phyloP scores from a whole-genome alignment of 257 asterid species.

The Solanum neorickii region DNA sequence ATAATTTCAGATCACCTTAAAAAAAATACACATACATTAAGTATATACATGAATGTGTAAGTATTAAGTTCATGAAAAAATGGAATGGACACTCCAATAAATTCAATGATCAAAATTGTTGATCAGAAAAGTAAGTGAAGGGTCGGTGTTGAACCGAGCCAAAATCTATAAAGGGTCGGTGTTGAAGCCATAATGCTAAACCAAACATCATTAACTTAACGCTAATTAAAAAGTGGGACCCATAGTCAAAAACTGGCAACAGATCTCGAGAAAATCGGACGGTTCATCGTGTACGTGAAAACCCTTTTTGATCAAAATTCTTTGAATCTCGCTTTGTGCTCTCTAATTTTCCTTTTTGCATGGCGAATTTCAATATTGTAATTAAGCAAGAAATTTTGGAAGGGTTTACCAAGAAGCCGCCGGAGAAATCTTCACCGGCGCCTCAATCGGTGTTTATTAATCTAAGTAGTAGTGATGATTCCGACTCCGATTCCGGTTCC shows the following conservation, averaged over 20 bases:
- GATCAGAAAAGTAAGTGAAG: neutral
- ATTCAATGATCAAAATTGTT: neutral
- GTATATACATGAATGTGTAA: too few species aligned
- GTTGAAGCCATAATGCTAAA: neutral
- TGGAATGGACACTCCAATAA: neutral
- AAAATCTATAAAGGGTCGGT: neutral
- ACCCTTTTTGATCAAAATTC: neutral
- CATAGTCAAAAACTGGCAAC: neutral
- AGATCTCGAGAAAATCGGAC: neutral
- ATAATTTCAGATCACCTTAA: too few species aligned
- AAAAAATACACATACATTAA: too few species aligned
- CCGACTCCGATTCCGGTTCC: conserved; percentile 20
- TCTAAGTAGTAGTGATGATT: conserved; percentile 12
- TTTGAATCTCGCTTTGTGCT: neutral
- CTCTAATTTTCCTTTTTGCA: neutral
- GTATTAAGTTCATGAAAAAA: neutral
- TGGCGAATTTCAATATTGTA: neutral
- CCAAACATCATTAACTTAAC: neutral
- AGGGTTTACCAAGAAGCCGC: neutral
- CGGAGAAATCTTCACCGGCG: neutral
- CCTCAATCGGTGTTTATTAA: conserved; percentile 3
- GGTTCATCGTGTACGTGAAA: neutral
- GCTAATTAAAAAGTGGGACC: neutral
- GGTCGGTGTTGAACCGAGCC: neutral
- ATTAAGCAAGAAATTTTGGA: conserved; percentile 1